Evolutionary conservation across 2,329 filamentous ascomycete genomes (phyloP).

Genomic region (Penicillium crustosum): DNA sequence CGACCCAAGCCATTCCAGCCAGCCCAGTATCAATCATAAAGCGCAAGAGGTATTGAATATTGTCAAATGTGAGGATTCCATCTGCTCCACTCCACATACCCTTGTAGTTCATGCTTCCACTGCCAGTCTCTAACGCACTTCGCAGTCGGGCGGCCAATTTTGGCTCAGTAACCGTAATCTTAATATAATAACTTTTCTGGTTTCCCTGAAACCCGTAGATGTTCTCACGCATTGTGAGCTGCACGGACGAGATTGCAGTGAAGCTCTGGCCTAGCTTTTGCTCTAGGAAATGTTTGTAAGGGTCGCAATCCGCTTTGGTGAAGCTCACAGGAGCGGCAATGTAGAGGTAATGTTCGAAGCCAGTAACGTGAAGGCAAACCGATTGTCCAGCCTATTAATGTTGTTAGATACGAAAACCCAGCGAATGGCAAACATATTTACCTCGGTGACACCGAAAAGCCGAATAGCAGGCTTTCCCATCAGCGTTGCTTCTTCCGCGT

Average conservation of each 20-base stretch:
- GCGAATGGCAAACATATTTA: conserved; percentile 33
- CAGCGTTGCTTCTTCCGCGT: conserved; percentile 84
- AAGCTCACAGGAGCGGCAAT: conserved; percentile 85
- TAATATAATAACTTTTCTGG: conserved; percentile 84
- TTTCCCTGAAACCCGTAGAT: conserved; percentile 95
- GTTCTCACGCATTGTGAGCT: conserved; percentile 81
- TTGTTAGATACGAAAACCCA: conserved; percentile 13
- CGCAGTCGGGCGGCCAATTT: conserved; percentile 78
- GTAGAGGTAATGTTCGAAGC: conserved; percentile 95
- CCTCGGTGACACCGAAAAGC: conserved; percentile 88
- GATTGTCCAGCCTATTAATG: conserved; percentile 68
- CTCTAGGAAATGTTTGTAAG: conserved; percentile 80
- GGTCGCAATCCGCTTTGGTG: conserved; percentile 70
- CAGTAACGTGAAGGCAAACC: conserved; percentile 89
- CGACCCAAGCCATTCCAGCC: conserved; percentile 96
- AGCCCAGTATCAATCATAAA: conserved; percentile 99
- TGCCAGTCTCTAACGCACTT: conserved; percentile 68
- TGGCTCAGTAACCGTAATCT: conserved; percentile 88
- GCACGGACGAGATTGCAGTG: conserved; percentile 74
- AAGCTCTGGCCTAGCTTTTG: conserved; percentile 71
- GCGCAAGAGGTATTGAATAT: conserved; percentile 87
- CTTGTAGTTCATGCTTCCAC: conserved; percentile 75
- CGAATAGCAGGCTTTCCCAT: conserved; percentile 76
- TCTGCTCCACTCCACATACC: conserved; percentile 75
- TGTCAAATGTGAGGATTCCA: conserved; percentile 89